A percentile compares a stretch with the other conserved stretches of the same genome.
Evolutionary conservation across 176 grass and related monocot genomes (phyloP).

Genomic region (Tillandsia leiboldiana): DNA sequence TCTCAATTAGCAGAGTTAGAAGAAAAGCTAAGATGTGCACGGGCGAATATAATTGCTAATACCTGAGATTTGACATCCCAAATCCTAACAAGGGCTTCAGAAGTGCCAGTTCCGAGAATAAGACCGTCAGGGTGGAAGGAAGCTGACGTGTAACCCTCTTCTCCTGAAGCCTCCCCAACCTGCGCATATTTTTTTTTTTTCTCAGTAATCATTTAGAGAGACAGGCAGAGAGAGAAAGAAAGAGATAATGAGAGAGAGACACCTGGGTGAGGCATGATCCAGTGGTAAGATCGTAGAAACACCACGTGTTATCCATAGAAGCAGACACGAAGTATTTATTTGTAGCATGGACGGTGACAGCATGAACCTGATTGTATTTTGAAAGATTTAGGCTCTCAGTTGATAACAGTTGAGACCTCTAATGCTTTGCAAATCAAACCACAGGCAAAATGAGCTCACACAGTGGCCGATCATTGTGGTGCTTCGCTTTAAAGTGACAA

Average conservation of each 20-base stretch:
- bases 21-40: not conserved
- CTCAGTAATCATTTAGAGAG: not conserved
- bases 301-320: slow-evolving; percentile 96
- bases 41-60: not conserved
- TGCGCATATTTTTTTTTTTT: slow-evolving; percentile 13
- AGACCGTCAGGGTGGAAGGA: slow-evolving; percentile 96
- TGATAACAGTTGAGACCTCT: not conserved
- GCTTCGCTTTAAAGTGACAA: too few relatives aligned
- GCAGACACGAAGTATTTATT: slow-evolving; percentile 89
- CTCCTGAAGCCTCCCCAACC: slow-evolving; percentile 60
- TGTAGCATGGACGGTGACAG: slow-evolving; percentile 92
- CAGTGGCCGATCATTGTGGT: too few relatives aligned
- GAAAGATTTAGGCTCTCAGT: slow-evolving; percentile 4
- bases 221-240: not conserved
- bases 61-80: slow-evolving; percentile 99
- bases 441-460: not conserved
- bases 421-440: not conserved
- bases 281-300: slow-evolving; percentile 92
- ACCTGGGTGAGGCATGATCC: slow-evolving; percentile 96
- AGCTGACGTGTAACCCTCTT: slow-evolving; percentile 87
- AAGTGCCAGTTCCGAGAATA: slow-evolving; percentile 94
- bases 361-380: slow-evolving; percentile 62
- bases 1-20: slow-evolving; percentile 27
- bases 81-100: slow-evolving; percentile 80
- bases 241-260: not conserved